Conservation (phyloP, 2,329 filamentous ascomycete genomes). For the Trichoderma hamatum region DNA sequence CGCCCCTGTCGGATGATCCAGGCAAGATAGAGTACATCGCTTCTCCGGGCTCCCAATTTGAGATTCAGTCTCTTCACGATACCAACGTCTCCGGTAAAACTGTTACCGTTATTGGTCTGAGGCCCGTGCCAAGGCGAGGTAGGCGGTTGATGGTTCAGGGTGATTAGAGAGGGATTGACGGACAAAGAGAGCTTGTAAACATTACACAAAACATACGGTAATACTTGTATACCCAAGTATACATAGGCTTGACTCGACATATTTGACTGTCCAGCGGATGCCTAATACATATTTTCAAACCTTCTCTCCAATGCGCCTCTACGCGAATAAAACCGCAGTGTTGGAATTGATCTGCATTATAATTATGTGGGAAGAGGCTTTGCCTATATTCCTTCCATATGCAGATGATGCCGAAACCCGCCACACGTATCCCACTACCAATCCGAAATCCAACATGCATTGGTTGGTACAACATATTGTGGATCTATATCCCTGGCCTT, state of each 20-base stretch:
- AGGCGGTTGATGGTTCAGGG: not conserved
- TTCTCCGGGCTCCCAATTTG: slow-evolving; percentile 13
- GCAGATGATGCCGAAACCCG: not conserved
- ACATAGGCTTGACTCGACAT: not conserved
- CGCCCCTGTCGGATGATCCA: slow-evolving; percentile 24
- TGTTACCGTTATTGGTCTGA: slow-evolving; percentile 6
- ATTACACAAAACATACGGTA: not conserved
- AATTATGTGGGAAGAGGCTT: not conserved
- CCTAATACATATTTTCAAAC: not conserved
- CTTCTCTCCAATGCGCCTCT: not conserved
- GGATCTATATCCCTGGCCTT: not conserved
- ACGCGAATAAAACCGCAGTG: not conserved
- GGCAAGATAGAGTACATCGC: slow-evolving; percentile 18
- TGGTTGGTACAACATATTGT: not conserved
- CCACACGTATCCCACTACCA: not conserved
- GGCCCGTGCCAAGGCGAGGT: not conserved
- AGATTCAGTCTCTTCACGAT: slow-evolving; percentile 9
- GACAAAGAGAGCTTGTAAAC: not conserved
- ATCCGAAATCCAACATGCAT: not conserved
- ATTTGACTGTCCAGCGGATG: not conserved
- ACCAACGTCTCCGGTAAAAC: not conserved
- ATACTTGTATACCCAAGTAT: not conserved
- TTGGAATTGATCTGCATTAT: not conserved
- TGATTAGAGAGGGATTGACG: not conserved
- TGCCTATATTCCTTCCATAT: not conserved